Percentiles rank a stretch among this genome's conserved stretches.
phyloP scores from a whole-genome alignment of 345 rosid species.

The Lepidium sativum region DNA sequence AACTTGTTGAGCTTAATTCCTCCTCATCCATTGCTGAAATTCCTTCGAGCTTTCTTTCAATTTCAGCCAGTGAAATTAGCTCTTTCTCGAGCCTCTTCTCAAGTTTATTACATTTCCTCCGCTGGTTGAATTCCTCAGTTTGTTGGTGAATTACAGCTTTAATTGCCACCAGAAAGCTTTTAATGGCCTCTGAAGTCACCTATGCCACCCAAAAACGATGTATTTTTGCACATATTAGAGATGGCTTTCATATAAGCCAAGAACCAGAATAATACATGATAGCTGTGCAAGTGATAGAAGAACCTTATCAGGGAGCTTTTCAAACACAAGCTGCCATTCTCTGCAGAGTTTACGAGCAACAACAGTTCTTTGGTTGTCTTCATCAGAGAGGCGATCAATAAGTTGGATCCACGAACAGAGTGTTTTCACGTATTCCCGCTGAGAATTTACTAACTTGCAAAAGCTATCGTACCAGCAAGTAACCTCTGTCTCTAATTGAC shows the following conservation, averaged over 20 bases:
- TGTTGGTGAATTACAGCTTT: slow-evolving; percentile 50
- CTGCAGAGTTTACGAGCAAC: slow-evolving; percentile 51
- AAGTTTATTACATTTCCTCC: slow-evolving; percentile 44
- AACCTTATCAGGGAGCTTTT: slow-evolving; percentile 75
- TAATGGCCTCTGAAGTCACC: slow-evolving; percentile 66
- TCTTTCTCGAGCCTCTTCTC: slow-evolving; percentile 69
- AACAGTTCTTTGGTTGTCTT: slow-evolving; percentile 41
- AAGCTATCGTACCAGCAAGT: slow-evolving; percentile 65
- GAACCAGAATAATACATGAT: background rate
- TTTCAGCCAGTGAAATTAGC: slow-evolving; percentile 41
- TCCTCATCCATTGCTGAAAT: slow-evolving; percentile 32
- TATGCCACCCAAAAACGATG: slow-evolving; percentile 24
- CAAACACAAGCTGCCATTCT: slow-evolving; percentile 56
- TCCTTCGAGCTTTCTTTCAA: slow-evolving; percentile 47
- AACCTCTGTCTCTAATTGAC: slow-evolving; percentile 73
- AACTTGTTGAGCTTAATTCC: slow-evolving; percentile 10
- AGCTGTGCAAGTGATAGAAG: background rate
- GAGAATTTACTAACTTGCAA: slow-evolving; percentile 56
- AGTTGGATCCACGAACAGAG: slow-evolving; percentile 63
- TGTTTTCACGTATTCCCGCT: slow-evolving; percentile 58
- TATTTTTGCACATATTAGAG: background rate
- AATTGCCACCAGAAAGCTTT: slow-evolving; percentile 48
- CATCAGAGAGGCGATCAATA: slow-evolving; percentile 42
- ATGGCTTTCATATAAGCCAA: background rate
- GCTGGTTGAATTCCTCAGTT: slow-evolving; percentile 49